phyloP scores from a whole-genome alignment of 2,329 filamentous ascomycete species.

The Colletotrichum destructivum region DNA sequence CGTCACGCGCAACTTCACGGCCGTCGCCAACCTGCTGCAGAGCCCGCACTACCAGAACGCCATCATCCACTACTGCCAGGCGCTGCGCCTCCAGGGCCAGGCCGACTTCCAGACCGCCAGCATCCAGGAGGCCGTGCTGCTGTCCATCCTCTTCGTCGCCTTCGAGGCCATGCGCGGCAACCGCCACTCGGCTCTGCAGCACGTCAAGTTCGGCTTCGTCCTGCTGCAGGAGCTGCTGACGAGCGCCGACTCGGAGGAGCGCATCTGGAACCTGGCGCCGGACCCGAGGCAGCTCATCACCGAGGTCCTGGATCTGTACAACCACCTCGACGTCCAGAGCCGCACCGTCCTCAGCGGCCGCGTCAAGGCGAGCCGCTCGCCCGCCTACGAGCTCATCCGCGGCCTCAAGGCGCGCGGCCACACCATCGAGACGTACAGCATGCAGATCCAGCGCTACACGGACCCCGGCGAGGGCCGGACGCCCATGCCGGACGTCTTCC shows the following conservation, averaged over 20 bases:
- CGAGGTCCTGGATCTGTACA: constrained; percentile 39
- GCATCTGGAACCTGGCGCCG: constrained; percentile 37
- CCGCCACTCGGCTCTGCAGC: constrained; percentile 57
- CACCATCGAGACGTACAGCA: constrained; percentile 39
- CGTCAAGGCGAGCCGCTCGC: constrained; percentile 23
- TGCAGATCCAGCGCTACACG: constrained; percentile 38
- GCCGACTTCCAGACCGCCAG: constrained; percentile 55
- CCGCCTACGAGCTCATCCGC: constrained; percentile 31
- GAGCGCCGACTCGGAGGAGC: constrained; percentile 14
- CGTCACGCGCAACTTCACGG: constrained; percentile 26
- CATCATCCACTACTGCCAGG: constrained; percentile 58
- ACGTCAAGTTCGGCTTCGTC: constrained; percentile 56
- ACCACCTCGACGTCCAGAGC: constrained; percentile 37
- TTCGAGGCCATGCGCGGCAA: constrained; percentile 59
- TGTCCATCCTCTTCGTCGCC: constrained; percentile 59
- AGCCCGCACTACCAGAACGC: constrained; percentile 55
- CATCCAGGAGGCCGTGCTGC: constrained; percentile 56
- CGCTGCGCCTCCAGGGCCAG: constrained; percentile 56
- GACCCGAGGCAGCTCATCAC: constrained; percentile 37
- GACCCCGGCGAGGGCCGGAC: constrained; percentile 44
- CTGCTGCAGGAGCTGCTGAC: constrained; percentile 35
- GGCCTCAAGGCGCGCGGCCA: constrained; percentile 32
- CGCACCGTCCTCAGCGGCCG: constrained; percentile 36
- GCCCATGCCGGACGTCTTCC: constrained; percentile 52
- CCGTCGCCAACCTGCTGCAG: constrained; percentile 34